A percentile compares a stretch with the other conserved stretches of the same genome.
Conservation (phyloP, 139 green algal species). For the Closterium sp. region DNA sequence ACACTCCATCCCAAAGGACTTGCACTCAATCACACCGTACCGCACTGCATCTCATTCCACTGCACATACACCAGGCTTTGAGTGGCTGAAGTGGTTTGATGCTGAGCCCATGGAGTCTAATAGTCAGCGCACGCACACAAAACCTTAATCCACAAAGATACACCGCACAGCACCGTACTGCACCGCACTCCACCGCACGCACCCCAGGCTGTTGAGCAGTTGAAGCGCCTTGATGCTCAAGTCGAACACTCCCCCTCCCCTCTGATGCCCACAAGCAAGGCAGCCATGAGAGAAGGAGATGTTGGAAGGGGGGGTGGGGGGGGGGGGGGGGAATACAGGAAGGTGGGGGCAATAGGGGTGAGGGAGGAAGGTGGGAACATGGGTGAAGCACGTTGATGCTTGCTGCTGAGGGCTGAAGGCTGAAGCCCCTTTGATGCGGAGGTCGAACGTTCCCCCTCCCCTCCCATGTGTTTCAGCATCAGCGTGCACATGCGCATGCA, state of each 20-base stretch:
- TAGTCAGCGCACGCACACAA: too few relatives aligned
- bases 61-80: too few relatives aligned
- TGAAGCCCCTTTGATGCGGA: too few relatives aligned
- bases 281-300: neutral
- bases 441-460: neutral
- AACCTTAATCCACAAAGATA: too few relatives aligned
- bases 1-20: too few relatives aligned
- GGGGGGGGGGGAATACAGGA: neutral
- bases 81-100: too few relatives aligned
- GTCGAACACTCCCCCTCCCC: constrained; percentile 80
- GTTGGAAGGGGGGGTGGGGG: neutral
- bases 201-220: constrained; percentile 78
- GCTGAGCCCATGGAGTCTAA: too few relatives aligned
- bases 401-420: too few relatives aligned
- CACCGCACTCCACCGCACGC: neutral
- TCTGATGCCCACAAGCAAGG: neutral
- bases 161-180: neutral
- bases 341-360: neutral
- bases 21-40: too few relatives aligned
- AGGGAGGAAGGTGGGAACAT: neutral
- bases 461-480: too few relatives aligned
- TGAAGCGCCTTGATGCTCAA: constrained; percentile 77
- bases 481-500: too few relatives aligned
- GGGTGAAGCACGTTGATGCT: neutral
- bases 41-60: too few relatives aligned